Conservation (phyloP, 441 rosid genomes). For the Adansonia gregorii region DNA sequence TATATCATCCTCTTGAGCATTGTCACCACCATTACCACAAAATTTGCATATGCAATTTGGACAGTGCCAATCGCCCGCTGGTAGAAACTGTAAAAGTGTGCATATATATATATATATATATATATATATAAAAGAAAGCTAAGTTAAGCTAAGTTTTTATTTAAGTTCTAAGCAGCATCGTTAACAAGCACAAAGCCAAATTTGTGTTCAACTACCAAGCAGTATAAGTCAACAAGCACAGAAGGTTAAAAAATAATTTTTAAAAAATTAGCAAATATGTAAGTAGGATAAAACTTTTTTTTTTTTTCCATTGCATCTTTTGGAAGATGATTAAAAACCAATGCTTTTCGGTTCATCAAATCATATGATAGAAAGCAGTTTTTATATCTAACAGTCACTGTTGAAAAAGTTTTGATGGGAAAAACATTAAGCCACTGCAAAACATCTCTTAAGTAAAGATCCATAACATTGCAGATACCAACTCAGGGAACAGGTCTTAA, state of each 20-base stretch:
- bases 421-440: conserved; percentile 8
- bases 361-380: background rate
- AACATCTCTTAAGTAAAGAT: background rate
- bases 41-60: conserved; percentile 94
- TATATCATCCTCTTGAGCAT: conserved; percentile 44
- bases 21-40: conserved; percentile 54
- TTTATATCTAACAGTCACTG: background rate
- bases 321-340: background rate
- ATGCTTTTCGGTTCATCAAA: conserved; percentile 20
- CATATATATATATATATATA: background rate
- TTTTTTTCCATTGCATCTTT: background rate
- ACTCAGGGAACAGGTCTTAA: background rate
- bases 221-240: background rate
- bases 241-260: background rate
- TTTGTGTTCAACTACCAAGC: background rate
- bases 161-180: background rate
- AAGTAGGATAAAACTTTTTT: background rate
- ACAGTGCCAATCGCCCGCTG: conserved; percentile 98
- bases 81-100: conserved; percentile 66
- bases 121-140: background rate
- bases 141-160: background rate
- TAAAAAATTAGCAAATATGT: background rate
- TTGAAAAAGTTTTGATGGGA: background rate
- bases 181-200: background rate
- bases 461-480: conserved; percentile 7